A percentile compares a stretch with the other conserved stretches of the same genome.
phyloP scores from a whole-genome alignment of 345 rosid species.

The Eucalyptus dawsonii region DNA sequence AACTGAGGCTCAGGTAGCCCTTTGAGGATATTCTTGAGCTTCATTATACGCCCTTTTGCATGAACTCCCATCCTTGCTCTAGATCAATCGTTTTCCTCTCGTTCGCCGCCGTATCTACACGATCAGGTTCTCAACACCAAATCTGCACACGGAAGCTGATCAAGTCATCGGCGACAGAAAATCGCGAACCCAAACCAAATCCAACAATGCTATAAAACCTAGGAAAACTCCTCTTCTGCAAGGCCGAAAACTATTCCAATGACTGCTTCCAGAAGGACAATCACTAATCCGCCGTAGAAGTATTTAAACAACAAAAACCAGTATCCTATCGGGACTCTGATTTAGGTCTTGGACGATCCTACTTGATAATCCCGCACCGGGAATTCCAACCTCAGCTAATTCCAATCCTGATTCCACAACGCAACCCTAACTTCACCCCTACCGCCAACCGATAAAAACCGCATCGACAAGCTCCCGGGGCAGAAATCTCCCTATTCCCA shows the following conservation, averaged over 20 bases:
- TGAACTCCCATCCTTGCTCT: conserved; percentile 53
- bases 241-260: not conserved
- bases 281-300: not conserved
- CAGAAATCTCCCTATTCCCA: not conserved
- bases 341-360: not conserved
- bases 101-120: not conserved
- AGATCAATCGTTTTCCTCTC: conserved; percentile 36
- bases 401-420: not conserved
- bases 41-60: conserved; percentile 45
- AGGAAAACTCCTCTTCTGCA: not conserved
- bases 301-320: not conserved
- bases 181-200: not conserved
- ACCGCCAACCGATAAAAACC: not conserved
- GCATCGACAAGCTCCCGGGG: not conserved
- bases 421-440: not conserved
- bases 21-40: conserved; percentile 53
- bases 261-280: not conserved
- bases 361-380: not conserved
- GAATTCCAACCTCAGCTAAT: not conserved
- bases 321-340: too few relatives aligned
- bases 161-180: not conserved
- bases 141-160: not conserved
- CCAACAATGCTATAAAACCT: not conserved
- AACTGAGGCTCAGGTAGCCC: conserved; percentile 33
- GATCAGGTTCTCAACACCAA: not conserved